Base-by-base conservation (phyloP, 179 eudicot species). In the Beta lomatogona region DNA sequence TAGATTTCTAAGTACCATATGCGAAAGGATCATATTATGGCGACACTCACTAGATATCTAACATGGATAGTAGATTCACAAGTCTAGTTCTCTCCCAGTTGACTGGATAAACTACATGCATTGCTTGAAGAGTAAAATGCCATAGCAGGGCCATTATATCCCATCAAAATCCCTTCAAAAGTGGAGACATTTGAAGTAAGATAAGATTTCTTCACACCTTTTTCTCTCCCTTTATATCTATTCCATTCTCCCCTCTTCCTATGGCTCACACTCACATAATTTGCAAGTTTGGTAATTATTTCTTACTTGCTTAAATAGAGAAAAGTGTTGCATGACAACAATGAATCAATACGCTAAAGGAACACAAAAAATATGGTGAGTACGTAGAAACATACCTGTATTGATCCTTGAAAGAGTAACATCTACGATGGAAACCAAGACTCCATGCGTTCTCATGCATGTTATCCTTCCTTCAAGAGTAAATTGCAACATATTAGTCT, bases 1-100 rank as follows among this genome's bases (percentile, higher is more conserved):
- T 13, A 70, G 65, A 8, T 65, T 44, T n/a, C 53, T 12, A 68
- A 77, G 45, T 65, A 95, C 99, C 98, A 85, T 95, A 98, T 61
- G 98, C 99, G 76, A 95, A 84, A n/a, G 99, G 99, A 80, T 95
- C 99, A 45, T 98, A 95, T 77, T 95, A 95, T 53, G 98, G 98
- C 21, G 65, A 67, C 71, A 31, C 71, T 67, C 2, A 66, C 14
- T 22, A 16, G 50, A 36, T 4, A 67, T 67, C 18, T 0, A 16
- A 68, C 72, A 67, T 5, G 46, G 46, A 21, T 31, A 28, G 46
- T 6, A 9, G 2, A 67, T 67, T 16, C 19, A 67, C 6, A 36
- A 67, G 3, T 16, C 16, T 28, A 68, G 7, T 68, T 68, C 5
- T 11, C 72, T 36, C 72, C 21, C 36, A 68, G 5, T 31, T 14